Conservation (phyloP, 192 early-diverging fungal species). For the Ambispora gerdemannii region DNA sequence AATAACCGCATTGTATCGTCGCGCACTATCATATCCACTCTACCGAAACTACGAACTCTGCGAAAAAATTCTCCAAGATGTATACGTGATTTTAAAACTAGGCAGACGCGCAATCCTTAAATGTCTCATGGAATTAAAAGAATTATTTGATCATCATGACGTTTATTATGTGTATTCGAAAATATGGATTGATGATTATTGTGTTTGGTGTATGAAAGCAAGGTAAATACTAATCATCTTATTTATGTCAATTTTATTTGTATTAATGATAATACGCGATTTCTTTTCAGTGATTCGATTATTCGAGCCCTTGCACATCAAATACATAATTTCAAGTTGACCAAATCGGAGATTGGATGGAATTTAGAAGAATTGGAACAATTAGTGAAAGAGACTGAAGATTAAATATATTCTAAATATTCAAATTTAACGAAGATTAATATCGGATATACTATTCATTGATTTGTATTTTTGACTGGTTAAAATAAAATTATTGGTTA, state of each 20-base stretch:
- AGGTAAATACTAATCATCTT: slow-evolving; percentile 44
- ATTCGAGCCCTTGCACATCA: slow-evolving; percentile 78
- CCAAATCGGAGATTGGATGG: slow-evolving; percentile 73
- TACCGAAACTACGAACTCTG: slow-evolving; percentile 78
- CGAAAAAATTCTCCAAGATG: slow-evolving; percentile 73
- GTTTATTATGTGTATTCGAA: slow-evolving; percentile 83
- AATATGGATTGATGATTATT: slow-evolving; percentile 92
- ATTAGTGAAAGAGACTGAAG: slow-evolving; percentile 59
- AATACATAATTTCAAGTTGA: slow-evolving; percentile 65
- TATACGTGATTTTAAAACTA: slow-evolving; percentile 75
- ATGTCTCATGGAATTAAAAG: slow-evolving; percentile 72
- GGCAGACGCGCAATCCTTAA: slow-evolving; percentile 81
- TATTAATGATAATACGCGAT: not conserved
- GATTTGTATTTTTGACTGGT: too few relatives aligned
- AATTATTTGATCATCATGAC: slow-evolving; percentile 82
- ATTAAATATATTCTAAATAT: too few relatives aligned
- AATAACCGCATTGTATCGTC: slow-evolving; percentile 66
- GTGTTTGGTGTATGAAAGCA: slow-evolving; percentile 86
- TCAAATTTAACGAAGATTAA: too few relatives aligned
- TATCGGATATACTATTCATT: too few relatives aligned
- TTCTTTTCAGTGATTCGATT: slow-evolving; percentile 52
- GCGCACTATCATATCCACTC: slow-evolving; percentile 83
- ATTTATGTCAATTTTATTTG: slow-evolving; percentile 18
- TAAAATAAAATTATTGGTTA: too few relatives aligned
- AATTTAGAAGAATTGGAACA: slow-evolving; percentile 78